Conservation (phyloP, 1,139 yeast genomes). For the Blastobotrys proliferans region DNA sequence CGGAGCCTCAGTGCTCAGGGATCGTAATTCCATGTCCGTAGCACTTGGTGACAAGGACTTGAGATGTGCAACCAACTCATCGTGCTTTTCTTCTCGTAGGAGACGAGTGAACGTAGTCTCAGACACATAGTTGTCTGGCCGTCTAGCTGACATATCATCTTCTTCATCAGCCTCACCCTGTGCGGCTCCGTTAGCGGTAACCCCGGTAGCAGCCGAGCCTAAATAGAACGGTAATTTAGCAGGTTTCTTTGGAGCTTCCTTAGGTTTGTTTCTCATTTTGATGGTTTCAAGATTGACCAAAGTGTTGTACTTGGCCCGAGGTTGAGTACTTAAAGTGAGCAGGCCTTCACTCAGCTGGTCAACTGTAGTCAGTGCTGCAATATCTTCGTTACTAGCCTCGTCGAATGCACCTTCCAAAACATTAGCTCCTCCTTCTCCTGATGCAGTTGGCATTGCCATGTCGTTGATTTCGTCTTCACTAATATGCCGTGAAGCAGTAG, state of each 20-base stretch:
- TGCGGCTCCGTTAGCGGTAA: constrained; percentile 28
- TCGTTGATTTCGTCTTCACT: constrained; percentile 51
- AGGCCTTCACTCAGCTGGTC: constrained; percentile 63
- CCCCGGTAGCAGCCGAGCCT: constrained; percentile 47
- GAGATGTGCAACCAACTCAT: constrained; percentile 51
- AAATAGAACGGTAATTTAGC: constrained; percentile 81
- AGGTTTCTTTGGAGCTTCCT: constrained; percentile 83
- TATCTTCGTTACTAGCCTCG: constrained; percentile 31
- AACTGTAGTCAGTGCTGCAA: constrained; percentile 45
- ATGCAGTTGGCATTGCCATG: constrained; percentile 65
- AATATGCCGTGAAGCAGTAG: constrained; percentile 67
- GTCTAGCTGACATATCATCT: constrained; percentile 23
- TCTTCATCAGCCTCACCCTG: constrained; percentile 12
- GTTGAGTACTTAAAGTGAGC: constrained; percentile 70
- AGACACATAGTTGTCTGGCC: constrained; percentile 37
- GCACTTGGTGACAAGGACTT: constrained; percentile 69
- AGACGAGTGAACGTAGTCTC: constrained; percentile 73
- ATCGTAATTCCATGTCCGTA: constrained; percentile 81
- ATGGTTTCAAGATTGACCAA: constrained; percentile 78
- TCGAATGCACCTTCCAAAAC: constrained; percentile 74
- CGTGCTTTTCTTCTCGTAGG: constrained; percentile 51
- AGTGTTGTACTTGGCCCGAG: constrained; percentile 75
- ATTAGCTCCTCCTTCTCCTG: constrained; percentile 77
- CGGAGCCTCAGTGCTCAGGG: constrained; percentile 62
- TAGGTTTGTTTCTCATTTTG: constrained; percentile 82